These are phyloP conservation scores for Leptosphaerulina australis DNA, from an alignment of 2,329 filamentous ascomycete species.

Conservation along the genomic window DNA sequence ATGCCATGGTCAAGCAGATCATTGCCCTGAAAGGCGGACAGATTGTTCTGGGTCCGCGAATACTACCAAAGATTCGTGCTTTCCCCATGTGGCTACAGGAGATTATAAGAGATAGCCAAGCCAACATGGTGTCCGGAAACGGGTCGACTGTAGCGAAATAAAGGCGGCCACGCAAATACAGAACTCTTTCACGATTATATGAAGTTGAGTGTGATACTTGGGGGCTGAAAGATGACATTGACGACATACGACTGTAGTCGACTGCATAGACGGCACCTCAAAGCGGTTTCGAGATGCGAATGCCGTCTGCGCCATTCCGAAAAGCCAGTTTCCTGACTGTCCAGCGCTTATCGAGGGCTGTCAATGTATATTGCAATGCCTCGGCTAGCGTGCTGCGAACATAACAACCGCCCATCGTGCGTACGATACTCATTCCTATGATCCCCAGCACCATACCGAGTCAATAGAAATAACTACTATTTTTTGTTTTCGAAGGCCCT, in stretches of 20 bases:
- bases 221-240: background rate
- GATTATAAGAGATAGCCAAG: slow-evolving; percentile 38
- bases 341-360: slow-evolving; percentile 1
- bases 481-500: slow-evolving; percentile 8
- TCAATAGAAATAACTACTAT: slow-evolving; percentile 14
- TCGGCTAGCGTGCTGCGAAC: slow-evolving; percentile 7
- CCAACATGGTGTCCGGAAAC: slow-evolving; percentile 36
- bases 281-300: background rate
- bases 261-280: background rate
- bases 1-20: slow-evolving; percentile 54
- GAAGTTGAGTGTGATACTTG: background rate
- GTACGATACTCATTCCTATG: background rate
- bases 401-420: background rate
- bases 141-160: slow-evolving; percentile 29
- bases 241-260: background rate
- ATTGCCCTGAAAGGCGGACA: slow-evolving; percentile 50
- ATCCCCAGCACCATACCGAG: slow-evolving; percentile 3
- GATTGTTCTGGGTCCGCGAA: slow-evolving; percentile 46
- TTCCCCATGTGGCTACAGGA: slow-evolving; percentile 46
- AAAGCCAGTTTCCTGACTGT: background rate
- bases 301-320: slow-evolving; percentile 1
- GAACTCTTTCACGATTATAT: background rate
- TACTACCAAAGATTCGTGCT: slow-evolving; percentile 34
- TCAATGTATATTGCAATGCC: slow-evolving; percentile 10
- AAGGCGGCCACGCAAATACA: background rate